A percentile compares a stretch with the other conserved stretches of the same genome.
These are phyloP conservation scores for Penicillium sp. DNA, from an alignment of 2,329 filamentous ascomycete genomes.

Conservation along the genomic window DNA sequence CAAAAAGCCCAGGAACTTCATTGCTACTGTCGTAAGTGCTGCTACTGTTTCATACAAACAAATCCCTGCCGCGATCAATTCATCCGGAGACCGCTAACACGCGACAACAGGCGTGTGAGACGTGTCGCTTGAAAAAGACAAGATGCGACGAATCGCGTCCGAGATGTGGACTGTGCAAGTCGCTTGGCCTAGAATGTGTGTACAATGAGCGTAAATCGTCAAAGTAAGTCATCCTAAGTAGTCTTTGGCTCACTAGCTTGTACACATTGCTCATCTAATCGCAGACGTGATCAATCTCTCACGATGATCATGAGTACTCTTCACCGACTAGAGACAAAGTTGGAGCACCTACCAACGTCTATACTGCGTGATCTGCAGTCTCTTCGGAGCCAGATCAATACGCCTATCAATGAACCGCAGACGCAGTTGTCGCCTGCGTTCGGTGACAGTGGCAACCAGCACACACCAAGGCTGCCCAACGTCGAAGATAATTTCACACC, in stretches of 20 bases:
- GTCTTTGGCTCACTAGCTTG: background rate
- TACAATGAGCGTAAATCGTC: slow-evolving; percentile 54
- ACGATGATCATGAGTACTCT: slow-evolving; percentile 54
- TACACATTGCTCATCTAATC: slow-evolving; percentile 5
- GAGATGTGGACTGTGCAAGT: slow-evolving; percentile 51
- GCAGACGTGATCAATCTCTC: slow-evolving; percentile 52
- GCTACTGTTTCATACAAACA: background rate
- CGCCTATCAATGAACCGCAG: slow-evolving; percentile 17
- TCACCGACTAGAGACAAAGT: slow-evolving; percentile 51
- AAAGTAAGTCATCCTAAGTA: slow-evolving; percentile 38
- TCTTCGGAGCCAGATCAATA: slow-evolving; percentile 29
- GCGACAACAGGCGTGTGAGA: slow-evolving; percentile 49
- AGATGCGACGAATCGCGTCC: slow-evolving; percentile 55
- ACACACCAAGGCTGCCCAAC: slow-evolving; percentile 13
- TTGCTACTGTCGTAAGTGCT: slow-evolving; percentile 37
- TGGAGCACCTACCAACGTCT: slow-evolving; percentile 46
- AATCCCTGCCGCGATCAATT: background rate
- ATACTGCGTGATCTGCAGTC: slow-evolving; percentile 33
- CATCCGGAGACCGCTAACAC: background rate
- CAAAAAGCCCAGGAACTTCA: slow-evolving; percentile 40
- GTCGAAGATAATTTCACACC: slow-evolving; percentile 28
- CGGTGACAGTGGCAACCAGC: slow-evolving; percentile 9
- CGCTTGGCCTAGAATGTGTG: slow-evolving; percentile 48
- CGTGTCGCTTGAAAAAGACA: slow-evolving; percentile 53
- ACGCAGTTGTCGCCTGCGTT: slow-evolving; percentile 16